phyloP scores from a whole-genome alignment of 2,329 filamentous ascomycete genomes.

The Aspergillus pseudotamarii region DNA sequence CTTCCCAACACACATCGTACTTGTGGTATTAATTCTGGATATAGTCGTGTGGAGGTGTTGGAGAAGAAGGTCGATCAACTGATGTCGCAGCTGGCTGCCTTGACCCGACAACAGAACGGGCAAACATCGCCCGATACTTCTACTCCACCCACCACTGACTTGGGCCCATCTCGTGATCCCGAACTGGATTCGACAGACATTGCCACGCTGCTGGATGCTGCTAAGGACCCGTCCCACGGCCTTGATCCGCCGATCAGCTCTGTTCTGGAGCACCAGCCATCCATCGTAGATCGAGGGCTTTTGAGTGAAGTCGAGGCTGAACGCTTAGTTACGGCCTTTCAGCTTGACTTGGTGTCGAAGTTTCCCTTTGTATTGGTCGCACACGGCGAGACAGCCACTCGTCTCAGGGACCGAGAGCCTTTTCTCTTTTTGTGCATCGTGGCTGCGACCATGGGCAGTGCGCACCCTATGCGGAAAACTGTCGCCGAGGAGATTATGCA shows the following conservation, averaged over 20 bases:
- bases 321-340: not conserved
- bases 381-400: not conserved
- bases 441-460: not conserved
- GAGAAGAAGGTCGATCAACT: not conserved
- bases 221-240: not conserved
- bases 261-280: not conserved
- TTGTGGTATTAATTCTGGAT: not conserved
- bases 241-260: not conserved
- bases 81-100: not conserved
- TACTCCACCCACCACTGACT: not conserved
- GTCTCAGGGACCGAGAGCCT: not conserved
- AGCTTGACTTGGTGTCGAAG: not conserved
- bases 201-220: not conserved
- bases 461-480: not conserved
- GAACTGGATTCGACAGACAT: not conserved
- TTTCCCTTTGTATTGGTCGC: not conserved
- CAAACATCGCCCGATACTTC: not conserved
- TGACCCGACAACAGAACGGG: not conserved
- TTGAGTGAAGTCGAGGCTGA: not conserved
- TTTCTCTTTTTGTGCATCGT: not conserved
- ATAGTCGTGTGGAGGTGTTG: not conserved
- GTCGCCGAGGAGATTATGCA: not conserved
- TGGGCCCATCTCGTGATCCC: not conserved
- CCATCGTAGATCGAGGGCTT: not conserved
- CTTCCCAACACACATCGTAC: not conserved